Evolutionary conservation across 805 yeast species (phyloP).

Genomic region (Teunomyces pallodes): DNA sequence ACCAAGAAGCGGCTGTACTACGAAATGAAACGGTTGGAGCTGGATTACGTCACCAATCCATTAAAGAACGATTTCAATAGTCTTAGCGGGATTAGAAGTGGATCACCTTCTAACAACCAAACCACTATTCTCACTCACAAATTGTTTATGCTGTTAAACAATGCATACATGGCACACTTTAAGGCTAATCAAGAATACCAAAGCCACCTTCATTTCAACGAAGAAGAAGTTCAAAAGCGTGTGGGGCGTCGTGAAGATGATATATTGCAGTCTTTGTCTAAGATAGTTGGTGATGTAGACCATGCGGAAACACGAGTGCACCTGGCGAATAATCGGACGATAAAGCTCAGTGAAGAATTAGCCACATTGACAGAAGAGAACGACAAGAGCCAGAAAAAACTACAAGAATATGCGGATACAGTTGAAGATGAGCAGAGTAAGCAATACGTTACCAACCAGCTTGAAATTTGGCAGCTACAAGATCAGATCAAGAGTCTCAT

Average conservation of each 20-base stretch:
- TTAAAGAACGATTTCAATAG: slow-evolving; percentile 48
- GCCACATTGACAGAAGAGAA: slow-evolving; percentile 22
- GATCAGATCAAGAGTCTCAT: slow-evolving; percentile 43
- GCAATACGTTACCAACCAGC: slow-evolving; percentile 35
- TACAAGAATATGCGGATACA: slow-evolving; percentile 23
- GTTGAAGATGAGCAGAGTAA: slow-evolving; percentile 16
- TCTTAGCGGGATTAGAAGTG: slow-evolving; percentile 49
- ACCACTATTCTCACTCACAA: slow-evolving; percentile 55
- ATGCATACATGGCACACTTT: slow-evolving; percentile 42
- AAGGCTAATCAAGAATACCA: slow-evolving; percentile 43
- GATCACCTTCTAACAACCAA: slow-evolving; percentile 28
- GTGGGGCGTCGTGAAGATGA: slow-evolving; percentile 45
- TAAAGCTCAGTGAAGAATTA: slow-evolving; percentile 30
- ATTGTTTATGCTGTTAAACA: slow-evolving; percentile 54
- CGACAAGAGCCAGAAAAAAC: slow-evolving; percentile 24
- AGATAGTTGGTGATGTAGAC: slow-evolving; percentile 45
- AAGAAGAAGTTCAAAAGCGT: slow-evolving; percentile 39
- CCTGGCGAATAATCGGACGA: slow-evolving; percentile 30
- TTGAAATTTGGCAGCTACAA: slow-evolving; percentile 44
- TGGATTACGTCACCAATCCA: slow-evolving; percentile 70
- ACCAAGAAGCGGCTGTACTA: slow-evolving; percentile 44
- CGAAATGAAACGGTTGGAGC: slow-evolving; percentile 58
- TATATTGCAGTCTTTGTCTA: slow-evolving; percentile 42
- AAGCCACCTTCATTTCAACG: slow-evolving; percentile 28
- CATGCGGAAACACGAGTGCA: slow-evolving; percentile 37